Percentiles rank a stretch among this genome's conserved stretches.
Conservation (phyloP, 805 yeast species). For the Candida easanensis region DNA sequence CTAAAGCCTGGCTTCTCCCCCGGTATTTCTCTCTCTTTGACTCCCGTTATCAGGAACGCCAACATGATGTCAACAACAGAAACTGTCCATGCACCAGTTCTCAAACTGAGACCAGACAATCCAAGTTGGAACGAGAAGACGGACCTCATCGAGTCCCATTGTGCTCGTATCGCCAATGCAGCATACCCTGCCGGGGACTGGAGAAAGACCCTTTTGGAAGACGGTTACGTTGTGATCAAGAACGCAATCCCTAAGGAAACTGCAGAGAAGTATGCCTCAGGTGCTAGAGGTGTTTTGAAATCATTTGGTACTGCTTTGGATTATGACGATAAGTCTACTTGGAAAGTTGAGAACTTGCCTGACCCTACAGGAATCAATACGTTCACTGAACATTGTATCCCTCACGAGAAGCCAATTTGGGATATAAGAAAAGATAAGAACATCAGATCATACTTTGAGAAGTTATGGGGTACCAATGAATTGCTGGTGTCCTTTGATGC, state of each 20-base stretch:
- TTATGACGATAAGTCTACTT: constrained; percentile 27
- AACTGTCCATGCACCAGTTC: not conserved
- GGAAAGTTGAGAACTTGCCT: constrained; percentile 30
- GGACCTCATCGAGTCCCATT: not conserved
- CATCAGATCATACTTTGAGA: constrained; percentile 27
- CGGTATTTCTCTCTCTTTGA: no score
- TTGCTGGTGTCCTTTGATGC: constrained; percentile 33
- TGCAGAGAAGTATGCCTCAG: constrained; percentile 24
- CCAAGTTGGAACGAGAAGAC: not conserved
- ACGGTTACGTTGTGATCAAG: constrained; percentile 32
- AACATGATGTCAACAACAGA: not conserved
- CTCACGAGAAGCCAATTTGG: constrained; percentile 34
- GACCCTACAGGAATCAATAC: constrained; percentile 19
- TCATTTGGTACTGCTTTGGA: constrained; percentile 25
- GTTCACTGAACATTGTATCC: constrained; percentile 19
- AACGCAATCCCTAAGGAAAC: constrained; percentile 25
- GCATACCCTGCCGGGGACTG: constrained; percentile 19
- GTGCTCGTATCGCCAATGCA: not conserved
- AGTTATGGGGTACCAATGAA: constrained; percentile 33
- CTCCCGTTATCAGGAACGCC: no score
- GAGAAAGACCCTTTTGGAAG: constrained; percentile 27
- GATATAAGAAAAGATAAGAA: constrained; percentile 30
- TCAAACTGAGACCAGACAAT: not conserved
- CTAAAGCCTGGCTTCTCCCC: no score
- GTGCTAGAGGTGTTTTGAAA: constrained; percentile 24